These are phyloP conservation scores for Boletus vinaceobasis DNA, from an alignment of 768 basidiomycete genomes.

Conservation along the genomic window DNA sequence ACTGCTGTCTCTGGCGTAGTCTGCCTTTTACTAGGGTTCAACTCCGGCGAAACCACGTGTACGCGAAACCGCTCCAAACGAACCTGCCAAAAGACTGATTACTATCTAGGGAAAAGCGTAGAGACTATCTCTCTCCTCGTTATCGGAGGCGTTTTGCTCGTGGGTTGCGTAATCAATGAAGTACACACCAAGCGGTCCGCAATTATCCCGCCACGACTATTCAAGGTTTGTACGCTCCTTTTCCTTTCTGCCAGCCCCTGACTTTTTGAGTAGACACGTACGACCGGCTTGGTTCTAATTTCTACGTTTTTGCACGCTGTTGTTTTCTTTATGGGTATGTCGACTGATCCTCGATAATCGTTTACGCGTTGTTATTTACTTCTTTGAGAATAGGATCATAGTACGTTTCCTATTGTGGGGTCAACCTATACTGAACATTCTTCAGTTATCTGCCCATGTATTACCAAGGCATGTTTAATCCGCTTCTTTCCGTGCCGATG, in stretches of 20 bases:
- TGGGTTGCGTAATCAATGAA: slow-evolving; percentile 34
- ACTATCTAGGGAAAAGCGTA: slow-evolving; percentile 24
- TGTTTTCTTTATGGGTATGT: slow-evolving; percentile 33
- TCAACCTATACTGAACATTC: slow-evolving; percentile 3
- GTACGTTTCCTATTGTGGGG: slow-evolving; percentile 10
- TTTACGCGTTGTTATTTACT: neutral
- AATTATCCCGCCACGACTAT: slow-evolving; percentile 39
- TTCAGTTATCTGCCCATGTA: slow-evolving; percentile 39
- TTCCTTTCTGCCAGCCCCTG: neutral
- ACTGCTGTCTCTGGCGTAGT: slow-evolving; percentile 35
- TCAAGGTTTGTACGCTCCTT: slow-evolving; percentile 24
- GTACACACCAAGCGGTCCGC: slow-evolving; percentile 32
- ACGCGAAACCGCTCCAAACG: neutral
- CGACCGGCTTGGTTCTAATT: slow-evolving; percentile 33
- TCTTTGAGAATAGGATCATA: slow-evolving; percentile 20
- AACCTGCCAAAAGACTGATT: neutral
- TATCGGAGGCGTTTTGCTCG: slow-evolving; percentile 33
- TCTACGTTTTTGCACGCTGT: slow-evolving; percentile 34
- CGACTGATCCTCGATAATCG: neutral
- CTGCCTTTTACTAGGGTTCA: slow-evolving; percentile 39
- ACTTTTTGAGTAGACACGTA: slow-evolving; percentile 32
- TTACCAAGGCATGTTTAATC: slow-evolving; percentile 30
- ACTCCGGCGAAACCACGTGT: slow-evolving; percentile 34
- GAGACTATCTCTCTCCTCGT: slow-evolving; percentile 37
- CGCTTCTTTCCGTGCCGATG: neutral